These are phyloP conservation scores for Marchantia paleacea DNA, from an alignment of 225 moss, liverwort and hornwort genomes.

Conservation along the genomic window DNA sequence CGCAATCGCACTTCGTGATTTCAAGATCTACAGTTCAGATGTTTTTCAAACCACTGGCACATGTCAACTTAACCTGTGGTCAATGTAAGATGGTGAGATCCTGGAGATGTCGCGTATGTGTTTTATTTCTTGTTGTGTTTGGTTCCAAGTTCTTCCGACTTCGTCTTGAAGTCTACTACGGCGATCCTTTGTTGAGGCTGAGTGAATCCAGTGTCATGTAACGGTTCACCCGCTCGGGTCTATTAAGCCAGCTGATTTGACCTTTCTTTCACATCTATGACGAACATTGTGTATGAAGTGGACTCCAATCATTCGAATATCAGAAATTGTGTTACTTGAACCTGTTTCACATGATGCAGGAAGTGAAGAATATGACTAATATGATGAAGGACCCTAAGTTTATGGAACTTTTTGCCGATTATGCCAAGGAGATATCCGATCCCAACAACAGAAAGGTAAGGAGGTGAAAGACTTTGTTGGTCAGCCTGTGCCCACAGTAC, in stretches of 20 bases:
- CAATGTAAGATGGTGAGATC: no score
- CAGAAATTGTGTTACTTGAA: no score
- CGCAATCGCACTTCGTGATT: no score
- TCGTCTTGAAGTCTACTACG: no score
- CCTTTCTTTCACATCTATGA: not conserved
- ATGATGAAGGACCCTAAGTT: conserved; percentile 66
- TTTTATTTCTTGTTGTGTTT: no score
- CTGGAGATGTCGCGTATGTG: no score
- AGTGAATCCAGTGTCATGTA: no score
- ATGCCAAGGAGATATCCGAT: conserved; percentile 61
- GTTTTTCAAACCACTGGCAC: no score
- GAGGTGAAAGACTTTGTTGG: not conserved
- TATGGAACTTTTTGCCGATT: conserved; percentile 57
- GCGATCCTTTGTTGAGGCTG: no score
- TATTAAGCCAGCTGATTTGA: not conserved
- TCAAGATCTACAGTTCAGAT: no score
- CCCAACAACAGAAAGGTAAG: conserved; percentile 55
- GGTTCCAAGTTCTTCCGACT: no score
- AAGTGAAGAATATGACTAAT: conserved; percentile 48
- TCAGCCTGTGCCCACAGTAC: not conserved
- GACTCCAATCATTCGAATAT: not conserved
- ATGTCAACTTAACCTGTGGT: no score
- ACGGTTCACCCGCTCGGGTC: not conserved
- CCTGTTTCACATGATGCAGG: conserved; percentile 28
- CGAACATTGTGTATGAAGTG: not conserved